Evolutionary conservation across 2,329 filamentous ascomycete species (phyloP).

Genomic region (Akanthomyces dipterigenus): DNA sequence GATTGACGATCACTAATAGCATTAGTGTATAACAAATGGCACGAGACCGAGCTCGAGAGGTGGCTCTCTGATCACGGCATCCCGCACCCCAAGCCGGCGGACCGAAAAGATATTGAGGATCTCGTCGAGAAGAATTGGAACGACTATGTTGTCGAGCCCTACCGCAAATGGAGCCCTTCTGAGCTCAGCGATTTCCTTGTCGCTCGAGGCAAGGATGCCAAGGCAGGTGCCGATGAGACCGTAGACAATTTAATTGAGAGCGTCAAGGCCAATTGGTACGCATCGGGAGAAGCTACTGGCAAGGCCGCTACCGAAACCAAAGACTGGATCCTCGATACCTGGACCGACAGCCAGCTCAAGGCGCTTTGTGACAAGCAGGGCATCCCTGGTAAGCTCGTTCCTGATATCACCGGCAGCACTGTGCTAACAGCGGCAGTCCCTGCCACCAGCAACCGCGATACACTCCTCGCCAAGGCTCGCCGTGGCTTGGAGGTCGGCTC

Average conservation of each 20-base stretch:
- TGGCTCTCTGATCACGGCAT: slow-evolving; percentile 93
- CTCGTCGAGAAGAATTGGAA: slow-evolving; percentile 91
- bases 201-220: slow-evolving; percentile 62
- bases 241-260: slow-evolving; percentile 62
- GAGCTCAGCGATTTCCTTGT: slow-evolving; percentile 63
- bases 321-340: slow-evolving; percentile 93
- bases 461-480: slow-evolving; percentile 68
- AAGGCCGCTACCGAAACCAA: slow-evolving; percentile 66
- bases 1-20: not conserved
- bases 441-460: slow-evolving; percentile 80
- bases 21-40: slow-evolving; percentile 95
- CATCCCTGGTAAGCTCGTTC: slow-evolving; percentile 54
- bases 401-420: not conserved
- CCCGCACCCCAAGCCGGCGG: slow-evolving; percentile 80
- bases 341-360: slow-evolving; percentile 91
- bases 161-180: slow-evolving; percentile 67
- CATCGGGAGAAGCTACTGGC: slow-evolving; percentile 70
- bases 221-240: slow-evolving; percentile 59
- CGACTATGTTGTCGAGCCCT: slow-evolving; percentile 63
- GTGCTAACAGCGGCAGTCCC: slow-evolving; percentile 46
- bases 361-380: slow-evolving; percentile 82
- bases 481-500: slow-evolving; percentile 74
- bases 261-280: slow-evolving; percentile 69
- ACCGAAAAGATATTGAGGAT: slow-evolving; percentile 90
- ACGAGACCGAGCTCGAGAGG: slow-evolving; percentile 92